These are phyloP conservation scores for Dillenia suffruticosa DNA, from an alignment of 164 flowering plant species.

Conservation along the genomic window DNA sequence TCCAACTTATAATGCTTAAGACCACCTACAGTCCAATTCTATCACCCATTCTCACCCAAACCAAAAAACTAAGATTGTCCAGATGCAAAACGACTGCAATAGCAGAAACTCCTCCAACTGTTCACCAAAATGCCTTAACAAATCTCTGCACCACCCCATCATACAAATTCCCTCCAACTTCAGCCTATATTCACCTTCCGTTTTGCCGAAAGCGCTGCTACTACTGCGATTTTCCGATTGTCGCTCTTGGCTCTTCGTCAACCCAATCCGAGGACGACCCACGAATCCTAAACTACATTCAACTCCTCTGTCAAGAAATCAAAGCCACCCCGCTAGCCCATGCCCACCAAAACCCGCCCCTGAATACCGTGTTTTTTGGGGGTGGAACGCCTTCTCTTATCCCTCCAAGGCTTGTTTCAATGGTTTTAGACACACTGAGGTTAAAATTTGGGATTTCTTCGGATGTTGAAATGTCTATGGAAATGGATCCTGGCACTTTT, in stretches of 20 bases:
- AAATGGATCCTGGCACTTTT: slow-evolving; percentile 98
- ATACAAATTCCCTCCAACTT: slow-evolving; percentile 45
- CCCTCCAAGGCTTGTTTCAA: slow-evolving; percentile 63
- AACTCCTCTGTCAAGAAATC: slow-evolving; percentile 66
- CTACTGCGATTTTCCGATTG: slow-evolving; percentile 41
- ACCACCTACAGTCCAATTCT: slow-evolving; percentile 41
- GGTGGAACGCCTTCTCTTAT: slow-evolving; percentile 98
- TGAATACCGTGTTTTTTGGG: slow-evolving; percentile 82
- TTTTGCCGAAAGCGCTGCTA: slow-evolving; percentile 95
- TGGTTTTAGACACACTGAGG: slow-evolving; percentile 48
- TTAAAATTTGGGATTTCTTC: slow-evolving; percentile 54
- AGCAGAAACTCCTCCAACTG: slow-evolving; percentile 33
- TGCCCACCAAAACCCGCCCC: slow-evolving; percentile 37
- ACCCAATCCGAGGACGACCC: slow-evolving; percentile 55
- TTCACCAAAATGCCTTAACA: slow-evolving; percentile 66
- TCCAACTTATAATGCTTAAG: slow-evolving; percentile 30
- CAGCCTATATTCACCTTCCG: slow-evolving; percentile 95
- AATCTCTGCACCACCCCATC: slow-evolving; percentile 11
- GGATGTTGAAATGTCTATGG: slow-evolving; percentile 81
- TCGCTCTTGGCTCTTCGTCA: slow-evolving; percentile 36
- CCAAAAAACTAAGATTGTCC: slow-evolving; percentile 13
- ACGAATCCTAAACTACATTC: slow-evolving; percentile 53
- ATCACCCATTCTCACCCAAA: slow-evolving; percentile 27
- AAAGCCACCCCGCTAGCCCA: slow-evolving; percentile 29
- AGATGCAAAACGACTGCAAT: neutral